Percentiles rank a stretch among this genome's conserved stretches.
phyloP scores from a whole-genome alignment of 2,329 filamentous ascomycete genomes.

The Dactylonectria macrodidyma region DNA sequence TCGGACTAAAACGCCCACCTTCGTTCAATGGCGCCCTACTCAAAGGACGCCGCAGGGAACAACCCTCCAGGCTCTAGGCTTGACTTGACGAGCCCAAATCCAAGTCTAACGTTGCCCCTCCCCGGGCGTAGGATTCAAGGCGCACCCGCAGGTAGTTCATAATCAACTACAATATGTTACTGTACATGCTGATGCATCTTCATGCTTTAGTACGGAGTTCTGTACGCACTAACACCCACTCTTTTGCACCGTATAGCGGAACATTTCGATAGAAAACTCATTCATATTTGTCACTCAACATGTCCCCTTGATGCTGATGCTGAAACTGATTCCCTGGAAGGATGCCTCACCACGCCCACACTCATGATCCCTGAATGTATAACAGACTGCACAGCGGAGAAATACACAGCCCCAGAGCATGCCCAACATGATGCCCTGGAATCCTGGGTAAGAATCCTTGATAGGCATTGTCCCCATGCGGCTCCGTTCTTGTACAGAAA shows the following conservation, averaged over 20 bases:
- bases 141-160: background rate
- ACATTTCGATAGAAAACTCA: background rate
- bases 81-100: background rate
- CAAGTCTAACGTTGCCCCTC: background rate
- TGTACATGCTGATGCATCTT: no score
- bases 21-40: conserved; percentile 1
- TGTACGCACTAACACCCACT: background rate
- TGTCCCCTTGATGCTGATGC: background rate
- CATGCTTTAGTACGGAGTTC: no score
- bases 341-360: background rate
- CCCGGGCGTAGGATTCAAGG: conserved; percentile 5
- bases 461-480: background rate
- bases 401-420: background rate
- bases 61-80: conserved; percentile 18
- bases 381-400: background rate
- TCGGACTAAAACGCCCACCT: conserved; percentile 28
- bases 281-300: background rate
- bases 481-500: background rate
- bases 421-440: background rate
- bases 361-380: background rate
- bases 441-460: background rate
- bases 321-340: background rate
- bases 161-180: background rate
- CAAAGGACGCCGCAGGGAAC: conserved; percentile 28
- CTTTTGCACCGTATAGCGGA: background rate